Conservation (phyloP, 768 basidiomycete species). For the Lentinula sp. region DNA sequence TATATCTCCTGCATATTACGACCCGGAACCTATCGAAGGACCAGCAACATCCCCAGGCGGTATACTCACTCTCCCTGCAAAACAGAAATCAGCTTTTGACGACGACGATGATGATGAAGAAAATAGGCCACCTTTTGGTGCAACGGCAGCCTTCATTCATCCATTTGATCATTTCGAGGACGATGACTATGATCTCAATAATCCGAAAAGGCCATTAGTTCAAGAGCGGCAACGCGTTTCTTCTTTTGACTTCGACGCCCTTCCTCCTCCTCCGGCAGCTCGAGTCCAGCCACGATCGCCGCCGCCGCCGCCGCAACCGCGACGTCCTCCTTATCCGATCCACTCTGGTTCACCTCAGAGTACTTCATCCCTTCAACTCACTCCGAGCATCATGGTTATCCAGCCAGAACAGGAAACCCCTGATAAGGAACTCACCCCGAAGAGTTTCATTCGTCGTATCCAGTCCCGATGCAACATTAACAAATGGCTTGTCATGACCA, state of each 20-base stretch:
- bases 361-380: background rate
- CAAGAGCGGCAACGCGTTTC: slow-evolving; percentile 33
- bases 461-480: slow-evolving; percentile 37
- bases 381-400: slow-evolving; percentile 4
- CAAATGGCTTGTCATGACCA: slow-evolving; percentile 24
- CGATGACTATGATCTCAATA: slow-evolving; percentile 22
- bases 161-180: slow-evolving; percentile 31
- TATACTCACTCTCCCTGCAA: slow-evolving; percentile 10
- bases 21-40: slow-evolving; percentile 19
- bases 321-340: background rate
- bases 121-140: slow-evolving; percentile 18
- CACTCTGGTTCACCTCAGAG: background rate
- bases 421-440: slow-evolving; percentile 17
- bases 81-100: slow-evolving; percentile 9
- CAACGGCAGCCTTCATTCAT: slow-evolving; percentile 46
- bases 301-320: background rate
- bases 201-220: slow-evolving; percentile 20
- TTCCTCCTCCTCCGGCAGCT: slow-evolving; percentile 28
- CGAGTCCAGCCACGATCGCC: background rate
- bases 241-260: slow-evolving; percentile 45
- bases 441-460: slow-evolving; percentile 31
- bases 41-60: slow-evolving; percentile 16
- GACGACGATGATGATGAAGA: slow-evolving; percentile 10
- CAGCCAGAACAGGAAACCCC: slow-evolving; percentile 16
- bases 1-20: slow-evolving; percentile 20